phyloP scores from a whole-genome alignment of 495 filamentous ascomycete species.

The Hypomontagnella submonticulosa region DNA sequence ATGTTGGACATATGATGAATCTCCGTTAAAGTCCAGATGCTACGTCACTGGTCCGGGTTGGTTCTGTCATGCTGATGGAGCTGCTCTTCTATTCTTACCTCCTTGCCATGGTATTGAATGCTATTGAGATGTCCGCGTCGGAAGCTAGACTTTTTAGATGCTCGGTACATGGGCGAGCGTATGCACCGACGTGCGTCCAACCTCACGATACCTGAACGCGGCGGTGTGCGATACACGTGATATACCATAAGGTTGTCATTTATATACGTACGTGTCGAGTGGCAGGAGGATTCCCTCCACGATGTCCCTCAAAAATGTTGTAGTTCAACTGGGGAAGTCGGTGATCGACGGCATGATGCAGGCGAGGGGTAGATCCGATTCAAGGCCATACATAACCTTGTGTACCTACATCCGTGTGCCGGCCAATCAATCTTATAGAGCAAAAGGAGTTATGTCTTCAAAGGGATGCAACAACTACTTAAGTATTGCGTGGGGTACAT shows the following conservation, averaged over 20 bases:
- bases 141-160: constrained; percentile 10
- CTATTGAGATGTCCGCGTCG: constrained; percentile 21
- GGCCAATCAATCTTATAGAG: constrained; percentile 11
- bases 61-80: constrained; percentile 29
- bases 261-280: constrained; percentile 1
- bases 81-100: constrained; percentile 16
- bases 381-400: constrained; percentile 19
- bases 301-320: constrained; percentile 21
- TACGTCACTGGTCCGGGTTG: constrained; percentile 33
- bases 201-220: constrained; percentile 7
- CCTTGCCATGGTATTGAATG: constrained; percentile 10
- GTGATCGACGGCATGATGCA: constrained; percentile 39
- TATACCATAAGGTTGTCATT: constrained; percentile 8
- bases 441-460: constrained; percentile 25
- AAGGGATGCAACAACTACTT: constrained; percentile 24
- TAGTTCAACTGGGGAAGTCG: constrained; percentile 29
- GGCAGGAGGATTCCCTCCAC: constrained; percentile 11
- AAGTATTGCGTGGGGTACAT: too few species aligned
- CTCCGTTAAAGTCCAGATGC: constrained; percentile 27
- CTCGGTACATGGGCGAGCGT: background rate
- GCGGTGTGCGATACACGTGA: constrained; percentile 13
- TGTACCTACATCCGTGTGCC: constrained; percentile 7
- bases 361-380: constrained; percentile 41
- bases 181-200: constrained; percentile 16
- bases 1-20: constrained; percentile 19